Base-by-base conservation (phyloP, 2,329 filamentous ascomycete genomes). In the Cytospora mali region DNA sequence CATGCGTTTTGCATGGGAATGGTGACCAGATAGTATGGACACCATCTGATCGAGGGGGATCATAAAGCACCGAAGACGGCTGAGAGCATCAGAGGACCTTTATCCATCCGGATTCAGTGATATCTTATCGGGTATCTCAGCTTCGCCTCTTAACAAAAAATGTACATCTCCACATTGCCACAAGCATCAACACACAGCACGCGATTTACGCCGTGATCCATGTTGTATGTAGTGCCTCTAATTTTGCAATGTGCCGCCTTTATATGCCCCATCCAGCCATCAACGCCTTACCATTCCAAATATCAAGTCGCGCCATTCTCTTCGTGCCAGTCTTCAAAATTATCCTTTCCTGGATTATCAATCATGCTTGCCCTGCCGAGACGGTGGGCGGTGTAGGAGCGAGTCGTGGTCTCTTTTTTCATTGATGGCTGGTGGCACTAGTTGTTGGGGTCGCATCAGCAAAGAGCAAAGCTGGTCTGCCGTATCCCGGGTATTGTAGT, bases 321-420 rank as follows among this genome's bases (percentile, higher is more conserved):
- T 23, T n/a, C 42, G 6, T 46, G 23, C n/a, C 42, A 46, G 18
- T 35, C 31, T 14, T n/a, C 33, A 33, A 4, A 14, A n/a, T n/a
- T 28, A 31, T 39, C 13, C 4, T 35, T 21, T 18, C 23, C 13
- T 13, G 4, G 21, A 5, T 35, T 7, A 11, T 65, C 51, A 65
- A 27, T 65, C 63, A 9, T 63, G 57, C 29, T 65, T 65, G 11
- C 56, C 48, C 27, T 62, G 55, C 31, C 62, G 63, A 25, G 61
- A 49, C 14, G 62, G 59, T 2, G 50, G 50, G 21, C 48, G 35
- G 16, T 60, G 53, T 21, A 61, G n/a, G 42, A 61, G 56, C 11
- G 31, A 59, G 25, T 55, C 35, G 25, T 50, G 52, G 10, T 63
- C 63, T 42, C 63, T 65, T 25, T 65, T 65, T 25, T 65, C 61